Conservation (phyloP, 768 basidiomycete species). For the Clathrus columnatus region DNA sequence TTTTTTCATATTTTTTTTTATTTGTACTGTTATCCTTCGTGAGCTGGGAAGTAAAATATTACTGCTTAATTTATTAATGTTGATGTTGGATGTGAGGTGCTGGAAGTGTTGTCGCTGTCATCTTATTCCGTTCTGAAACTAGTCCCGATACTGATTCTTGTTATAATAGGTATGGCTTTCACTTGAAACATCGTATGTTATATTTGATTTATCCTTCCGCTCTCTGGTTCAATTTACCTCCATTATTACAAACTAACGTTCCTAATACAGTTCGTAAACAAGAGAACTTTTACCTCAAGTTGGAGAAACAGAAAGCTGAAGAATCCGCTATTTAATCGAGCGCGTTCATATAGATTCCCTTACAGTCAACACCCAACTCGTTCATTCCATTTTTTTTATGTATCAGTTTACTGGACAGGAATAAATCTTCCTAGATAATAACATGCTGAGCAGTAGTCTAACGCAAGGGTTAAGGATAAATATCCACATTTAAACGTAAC, state of each 20-base stretch:
- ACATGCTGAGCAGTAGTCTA: too few species aligned
- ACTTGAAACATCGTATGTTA: constrained; percentile 65
- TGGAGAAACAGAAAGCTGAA: constrained; percentile 40
- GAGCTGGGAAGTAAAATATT: constrained; percentile 16
- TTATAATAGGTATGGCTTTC: constrained; percentile 64
- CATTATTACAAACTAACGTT: not conserved
- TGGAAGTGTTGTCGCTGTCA: too few species aligned
- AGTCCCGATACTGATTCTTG: constrained; percentile 4
- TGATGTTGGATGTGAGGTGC: too few species aligned
- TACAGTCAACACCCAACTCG: not conserved
- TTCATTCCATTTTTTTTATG: too few species aligned
- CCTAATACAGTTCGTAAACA: constrained; percentile 57
- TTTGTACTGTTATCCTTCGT: constrained; percentile 15
- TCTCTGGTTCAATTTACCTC: not conserved
- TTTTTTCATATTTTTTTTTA: not conserved
- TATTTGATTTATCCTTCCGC: constrained; percentile 1
- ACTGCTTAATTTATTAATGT: constrained; percentile 10
- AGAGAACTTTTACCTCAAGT: constrained; percentile 79
- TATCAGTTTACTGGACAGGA: too few species aligned
- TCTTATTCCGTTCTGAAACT: too few species aligned
- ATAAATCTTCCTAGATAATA: too few species aligned
- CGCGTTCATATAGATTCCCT: not conserved
- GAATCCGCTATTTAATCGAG: not conserved
- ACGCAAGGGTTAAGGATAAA: not conserved
- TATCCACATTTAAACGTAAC: not conserved